Evolutionary conservation across 2,329 filamentous ascomycete genomes (phyloP), one percentile per base, ranked within the genome.

Genomic region (Chrysosporium queenslandicum): DNA sequence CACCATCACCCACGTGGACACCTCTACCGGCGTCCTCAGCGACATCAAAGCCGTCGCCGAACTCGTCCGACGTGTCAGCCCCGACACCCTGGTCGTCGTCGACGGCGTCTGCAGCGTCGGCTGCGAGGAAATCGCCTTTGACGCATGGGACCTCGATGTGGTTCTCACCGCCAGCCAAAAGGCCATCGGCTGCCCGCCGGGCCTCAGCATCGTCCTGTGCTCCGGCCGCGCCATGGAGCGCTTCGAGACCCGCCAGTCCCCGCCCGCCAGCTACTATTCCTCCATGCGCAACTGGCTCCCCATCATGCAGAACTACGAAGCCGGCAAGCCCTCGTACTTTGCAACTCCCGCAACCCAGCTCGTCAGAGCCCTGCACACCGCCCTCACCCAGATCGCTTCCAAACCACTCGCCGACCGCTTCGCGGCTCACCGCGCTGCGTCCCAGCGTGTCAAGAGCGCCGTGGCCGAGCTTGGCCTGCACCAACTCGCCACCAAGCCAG

Each of bases 281-380:
- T 94, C 87, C 11, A 87, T 96, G 77, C 90, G 89, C 77, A 97
- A 97, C 73, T 98, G 92, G 92, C 75, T 90, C 53, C 91, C 91
- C 43, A 92, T 98, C 71, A 97, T 98, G 91, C 83, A 92, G 74
- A 97, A 96, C 74, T 98, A 98, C 71, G 92, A 98, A 74, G 87
- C 88, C 58, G 88, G 90, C 76, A 98, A 97, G 75, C 82, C 92
- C 34, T 94, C 89, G 1, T 98, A 98, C 77, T 98, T 98, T 66
- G 92, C 92, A 34, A 98, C 92, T 1, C 92, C 92, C 0, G 89
- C 90, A 3, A 92, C 92, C 12, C 92, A 98, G 72, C 81, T 98
- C 47, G 78, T 98, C 60, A 91, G 86, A 70, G 92, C 92, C 45
- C 80, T 98, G 32, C 85, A 98, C 77, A 95, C 90, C 7, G 80